Percentiles rank a stretch among this genome's conserved stretches.
These are phyloP conservation scores for Hypoxylon sp. DNA, from an alignment of 2,329 filamentous ascomycete genomes.

Conservation along the genomic window DNA sequence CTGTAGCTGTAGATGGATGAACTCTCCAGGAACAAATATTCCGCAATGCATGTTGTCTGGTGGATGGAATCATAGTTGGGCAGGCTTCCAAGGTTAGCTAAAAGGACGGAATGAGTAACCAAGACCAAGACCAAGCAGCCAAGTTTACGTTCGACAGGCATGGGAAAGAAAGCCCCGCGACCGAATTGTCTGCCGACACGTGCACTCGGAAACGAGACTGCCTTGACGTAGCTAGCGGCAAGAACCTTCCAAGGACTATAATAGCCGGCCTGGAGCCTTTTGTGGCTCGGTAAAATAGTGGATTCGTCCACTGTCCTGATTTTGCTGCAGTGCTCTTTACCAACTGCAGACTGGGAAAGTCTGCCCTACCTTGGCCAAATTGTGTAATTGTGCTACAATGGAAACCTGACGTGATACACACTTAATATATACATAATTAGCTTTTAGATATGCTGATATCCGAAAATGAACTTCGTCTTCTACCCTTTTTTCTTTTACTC, in stretches of 20 bases:
- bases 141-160: conserved; percentile 15
- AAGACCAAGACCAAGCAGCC: conserved; percentile 1
- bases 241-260: no score
- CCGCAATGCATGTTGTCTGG: conserved; percentile 24
- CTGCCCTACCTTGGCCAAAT: background rate
- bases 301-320: background rate
- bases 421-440: background rate
- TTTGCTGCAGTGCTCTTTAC: conserved; percentile 2
- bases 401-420: background rate
- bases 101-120: conserved; percentile 22
- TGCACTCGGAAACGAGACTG: conserved; percentile 14
- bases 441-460: conserved; percentile 5
- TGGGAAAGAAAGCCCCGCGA: conserved; percentile 25
- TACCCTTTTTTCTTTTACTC: background rate
- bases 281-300: conserved; percentile 8
- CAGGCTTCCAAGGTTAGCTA: conserved; percentile 27
- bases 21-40: conserved; percentile 35
- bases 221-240: conserved; percentile 34
- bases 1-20: conserved; percentile 11
- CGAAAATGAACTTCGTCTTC: background rate
- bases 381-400: background rate
- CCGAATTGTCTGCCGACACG: conserved; percentile 44
- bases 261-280: background rate
- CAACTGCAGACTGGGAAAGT: background rate
- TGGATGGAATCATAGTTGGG: conserved; percentile 9